Conservation (phyloP, 495 filamentous ascomycete genomes). For the Gamarada debralockiae region DNA sequence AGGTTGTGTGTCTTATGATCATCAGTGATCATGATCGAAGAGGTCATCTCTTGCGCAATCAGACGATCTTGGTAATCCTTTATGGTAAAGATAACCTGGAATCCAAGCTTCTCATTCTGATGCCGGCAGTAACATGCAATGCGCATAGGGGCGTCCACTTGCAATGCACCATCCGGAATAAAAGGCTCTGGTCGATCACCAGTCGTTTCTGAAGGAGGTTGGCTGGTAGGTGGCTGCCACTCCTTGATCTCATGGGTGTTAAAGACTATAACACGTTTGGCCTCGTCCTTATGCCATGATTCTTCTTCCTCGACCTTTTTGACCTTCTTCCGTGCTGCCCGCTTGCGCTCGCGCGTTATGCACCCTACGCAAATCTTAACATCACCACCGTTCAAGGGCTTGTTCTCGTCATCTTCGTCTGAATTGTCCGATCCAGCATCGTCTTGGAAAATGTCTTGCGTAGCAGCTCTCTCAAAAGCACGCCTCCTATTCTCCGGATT, state of each 20-base stretch:
- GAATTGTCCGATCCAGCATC: slow-evolving; percentile 4
- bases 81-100: slow-evolving; percentile 90
- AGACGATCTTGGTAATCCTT: slow-evolving; percentile 72
- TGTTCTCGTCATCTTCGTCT: slow-evolving; percentile 53
- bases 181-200: slow-evolving; percentile 33
- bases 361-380: slow-evolving; percentile 83
- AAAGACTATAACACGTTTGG: slow-evolving; percentile 82
- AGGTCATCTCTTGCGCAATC: slow-evolving; percentile 79
- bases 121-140: slow-evolving; percentile 97
- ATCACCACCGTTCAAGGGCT: slow-evolving; percentile 77
- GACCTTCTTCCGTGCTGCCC: slow-evolving; percentile 81
- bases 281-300: slow-evolving; percentile 72
- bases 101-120: slow-evolving; percentile 86
- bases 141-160: slow-evolving; percentile 85
- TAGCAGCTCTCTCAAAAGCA: slow-evolving; percentile 61
- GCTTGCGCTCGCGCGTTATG: slow-evolving; percentile 81
- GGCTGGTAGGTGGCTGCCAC: slow-evolving; percentile 58
- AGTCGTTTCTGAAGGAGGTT: slow-evolving; percentile 24
- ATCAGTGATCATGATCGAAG: slow-evolving; percentile 91
- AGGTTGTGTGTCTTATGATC: slow-evolving; percentile 83
- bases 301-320: slow-evolving; percentile 84
- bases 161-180: slow-evolving; percentile 58
- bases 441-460: slow-evolving; percentile 5
- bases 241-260: slow-evolving; percentile 90
- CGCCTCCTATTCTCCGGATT: slow-evolving; percentile 56